Evolutionary conservation across 1,139 yeast genomes (phyloP), one percentile per base, ranked within the genome.

Genomic region (Suhomyces guaymorum): DNA sequence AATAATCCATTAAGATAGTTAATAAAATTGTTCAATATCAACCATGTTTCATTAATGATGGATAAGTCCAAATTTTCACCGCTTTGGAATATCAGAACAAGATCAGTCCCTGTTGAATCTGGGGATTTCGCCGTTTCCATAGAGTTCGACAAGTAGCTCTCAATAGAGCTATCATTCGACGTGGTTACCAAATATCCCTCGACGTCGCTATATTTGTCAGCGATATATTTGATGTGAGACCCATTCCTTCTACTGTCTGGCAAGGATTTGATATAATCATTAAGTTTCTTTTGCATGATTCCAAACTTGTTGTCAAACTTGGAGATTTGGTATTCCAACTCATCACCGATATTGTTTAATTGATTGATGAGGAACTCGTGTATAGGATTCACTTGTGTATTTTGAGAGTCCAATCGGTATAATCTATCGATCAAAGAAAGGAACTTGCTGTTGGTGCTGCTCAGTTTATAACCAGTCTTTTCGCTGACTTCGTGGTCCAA

Each of bases 321-420:
- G 7, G 51, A 48, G 22, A 59, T 55, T 38, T 70, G 75, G 42
- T 62, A 61, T 12, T 56, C 47, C 40, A 70, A 54, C 39, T 69
- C 75, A 12, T 52, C 54, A 22, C 53, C 56, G n/a, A 70, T 48
- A 8, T 55, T 56, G 2, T 53, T 50, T 30, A 70, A 51, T 45
- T 69, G 76, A 5, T 64, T 59, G 14, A 42, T 45, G 35, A 70
- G 54, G 76, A 88, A 84, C 30, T 73, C 79, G 32, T 66, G 59
- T 12, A 82, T 79, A 2, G 95, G 94, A 48, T 78, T 82, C 39
- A 77, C 80, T 28, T 66, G 72, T 3, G 71, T 71, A 9, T 78
- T 82, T 14, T 82, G 59, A 7, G 26, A 31, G 18, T 43, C 43
- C 30, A 48, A 38, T 30, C 46, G 47, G 34, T 82, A 61, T 21